Base-by-base conservation (phyloP, 139 green algal genomes). In the Ettlia oleoabundans region DNA sequence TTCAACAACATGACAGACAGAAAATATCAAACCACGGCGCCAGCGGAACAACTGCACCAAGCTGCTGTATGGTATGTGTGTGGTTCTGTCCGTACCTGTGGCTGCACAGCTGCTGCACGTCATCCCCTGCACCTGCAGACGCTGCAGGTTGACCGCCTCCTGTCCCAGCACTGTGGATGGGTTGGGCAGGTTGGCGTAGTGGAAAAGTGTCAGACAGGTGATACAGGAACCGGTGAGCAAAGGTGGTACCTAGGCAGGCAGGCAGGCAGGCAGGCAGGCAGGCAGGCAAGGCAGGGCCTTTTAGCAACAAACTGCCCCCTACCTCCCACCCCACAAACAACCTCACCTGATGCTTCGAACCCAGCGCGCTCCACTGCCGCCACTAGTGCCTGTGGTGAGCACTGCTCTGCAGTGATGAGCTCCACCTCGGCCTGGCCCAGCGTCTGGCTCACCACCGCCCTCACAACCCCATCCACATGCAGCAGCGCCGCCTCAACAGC, bases 261-360 rank as follows among this genome's bases (percentile, higher is more conserved):
- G n/a, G n/a, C n/a, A n/a, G n/a, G n/a, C n/a, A n/a, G n/a, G n/a
- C n/a, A n/a, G n/a, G n/a, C n/a, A n/a, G n/a, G n/a, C n/a, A n/a
- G n/a, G n/a, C n/a, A n/a, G n/a, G n/a, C n/a, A n/a, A n/a, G n/a
- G n/a, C n/a, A n/a, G n/a, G n/a, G n/a, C n/a, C n/a, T n/a, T n/a
- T n/a, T n/a, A n/a, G n/a, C n/a, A n/a, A n/a, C n/a, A n/a, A n/a
- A n/a, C n/a, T n/a, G n/a, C n/a, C n/a, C n/a, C n/a, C n/a, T n/a
- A n/a, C n/a, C n/a, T n/a, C n/a, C n/a, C n/a, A n/a, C n/a, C n/a
- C n/a, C n/a, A n/a, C n/a, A n/a, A n/a, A n/a, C n/a, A n/a, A n/a
- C n/a, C n/a, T n/a, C 62, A 94, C 40, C 53, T 90, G 63, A 35
- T 8, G 84, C 93, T n/a, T 93, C 92, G 85, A 97, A 98, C 18